phyloP scores from a whole-genome alignment of 352 stramenopile genomes.

The Elongisporangium prolatum region DNA sequence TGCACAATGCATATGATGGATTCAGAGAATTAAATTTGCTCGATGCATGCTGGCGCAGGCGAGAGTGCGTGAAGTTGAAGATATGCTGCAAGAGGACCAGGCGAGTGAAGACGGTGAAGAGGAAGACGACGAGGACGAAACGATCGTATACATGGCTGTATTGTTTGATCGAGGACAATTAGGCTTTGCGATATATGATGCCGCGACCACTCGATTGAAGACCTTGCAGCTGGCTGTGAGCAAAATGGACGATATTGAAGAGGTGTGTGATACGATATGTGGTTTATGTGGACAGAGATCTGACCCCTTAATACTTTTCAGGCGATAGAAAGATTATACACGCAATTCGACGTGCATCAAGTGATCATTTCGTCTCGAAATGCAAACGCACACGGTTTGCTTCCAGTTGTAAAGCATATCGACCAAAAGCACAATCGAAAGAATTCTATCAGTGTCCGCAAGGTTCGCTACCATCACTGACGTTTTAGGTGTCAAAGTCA shows the following conservation, averaged over 20 bases:
- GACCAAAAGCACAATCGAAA: constrained; percentile 41
- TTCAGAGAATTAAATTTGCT: background rate
- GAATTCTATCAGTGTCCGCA: constrained; percentile 55
- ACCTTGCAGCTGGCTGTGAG: constrained; percentile 47
- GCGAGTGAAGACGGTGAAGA: constrained; percentile 10
- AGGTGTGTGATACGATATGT: constrained; percentile 23
- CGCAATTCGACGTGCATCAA: constrained; percentile 67
- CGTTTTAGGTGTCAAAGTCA: constrained; percentile 1
- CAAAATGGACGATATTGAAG: constrained; percentile 32
- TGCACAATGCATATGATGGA: background rate
- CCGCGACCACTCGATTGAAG: constrained; percentile 53
- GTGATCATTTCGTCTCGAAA: constrained; percentile 68
- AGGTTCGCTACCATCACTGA: constrained; percentile 25
- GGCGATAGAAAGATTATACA: constrained; percentile 58
- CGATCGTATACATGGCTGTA: constrained; percentile 65
- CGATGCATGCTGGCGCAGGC: constrained; percentile 7
- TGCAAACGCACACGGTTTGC: constrained; percentile 48
- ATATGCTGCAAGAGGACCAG: constrained; percentile 7
- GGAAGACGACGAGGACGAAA: constrained; percentile 38
- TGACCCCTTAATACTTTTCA: constrained; percentile 8
- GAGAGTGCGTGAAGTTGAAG: background rate
- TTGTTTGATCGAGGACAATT: constrained; percentile 63
- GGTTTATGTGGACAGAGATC: background rate
- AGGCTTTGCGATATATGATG: constrained; percentile 75
- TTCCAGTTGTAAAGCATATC: constrained; percentile 62